Evolutionary conservation across 371 early-diverging fungal genomes (phyloP), one percentile per base, ranked within the genome.

Genomic region (Dichotomocladium elegans): DNA sequence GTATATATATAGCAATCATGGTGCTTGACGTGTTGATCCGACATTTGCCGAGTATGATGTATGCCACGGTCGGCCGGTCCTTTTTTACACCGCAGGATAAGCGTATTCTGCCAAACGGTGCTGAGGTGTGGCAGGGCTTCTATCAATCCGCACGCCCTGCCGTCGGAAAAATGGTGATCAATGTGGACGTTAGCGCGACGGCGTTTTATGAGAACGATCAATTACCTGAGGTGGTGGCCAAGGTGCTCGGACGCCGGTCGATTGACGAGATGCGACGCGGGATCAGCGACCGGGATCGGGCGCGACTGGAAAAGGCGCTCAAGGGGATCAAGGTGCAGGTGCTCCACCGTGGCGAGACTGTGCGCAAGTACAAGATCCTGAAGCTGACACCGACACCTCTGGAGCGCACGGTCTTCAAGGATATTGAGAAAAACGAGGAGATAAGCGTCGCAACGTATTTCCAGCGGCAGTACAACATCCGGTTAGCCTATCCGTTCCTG

Each of bases 41-140:
- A 29, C 89, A 93, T 37, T 70, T 86, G 10, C 89, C 93, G 12
- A 83, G 90, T 7, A 63, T 85, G 57, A 57, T 75, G 43, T 87
- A 90, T 63, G 74, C 82, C 6, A 89, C 85, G 15, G 85, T 94
- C 24, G 94, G 93, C 19, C 83, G 96, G 2, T 94, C 93, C 10
- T 96, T 94, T 74, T 96, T 87, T 64, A 92, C 92, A 11, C 81
- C 87, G 19, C 73, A 77, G 28, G 84, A 86, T 28, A 68, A 81
- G 2, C 63, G 70, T n/a, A 44, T 70, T 5, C 79, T 85, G 21
- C 80, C 77, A 30, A 91, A 91, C 34, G 95, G 94, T 45, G 81
- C 90, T 29, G 94, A 94, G 72, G 85, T 93, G 26, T 94, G 96
- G 95, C 87, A 88, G 59, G 98, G 98, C 17, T 93, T 87, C 69